Base-by-base conservation (phyloP, 2,329 filamentous ascomycete species). In the Alternaria dauci region DNA sequence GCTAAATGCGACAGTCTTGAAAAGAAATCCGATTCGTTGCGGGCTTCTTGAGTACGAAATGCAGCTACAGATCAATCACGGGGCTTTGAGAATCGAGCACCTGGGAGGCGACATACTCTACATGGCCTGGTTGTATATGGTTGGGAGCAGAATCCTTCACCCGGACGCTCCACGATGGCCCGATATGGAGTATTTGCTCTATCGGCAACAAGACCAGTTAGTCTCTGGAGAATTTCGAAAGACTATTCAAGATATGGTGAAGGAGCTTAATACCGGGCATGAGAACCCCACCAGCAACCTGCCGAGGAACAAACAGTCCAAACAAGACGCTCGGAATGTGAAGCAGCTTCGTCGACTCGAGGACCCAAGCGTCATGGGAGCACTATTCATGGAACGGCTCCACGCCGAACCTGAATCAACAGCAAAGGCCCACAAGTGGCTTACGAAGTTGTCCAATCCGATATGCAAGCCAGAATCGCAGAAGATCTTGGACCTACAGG, bases 391-490 rank as follows among this genome's bases (percentile, higher is more conserved):
- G 11, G 7, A 34, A 9, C 38, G 51, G 26, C 14, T 53, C 25
- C 9, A 32, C 12, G 18, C 28, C 11, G 38, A 43, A 18, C 16
- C 39, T 25, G 28, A 34, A 9, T 20, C 26, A 12, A 43, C 38
- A 30, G 18, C 16, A 16, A 28, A 53, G 18, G 38, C 51, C 7
- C 51, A 53, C 20, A 26, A 20, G 14, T 34, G 26, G 26, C n/a
- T 43, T n/a, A 30, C n/a, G 9, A 34, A 34, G 12, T 23, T 43
- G 42, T 38, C 42, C 14, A 53, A 32, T 38, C 30, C 43, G 26
- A 18, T 53, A 26, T 53, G 52, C 41, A 54, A 46, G 20, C 52
- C 41, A 11, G 20, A 46, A 36, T 54, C 30, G 12, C 28, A 46
- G 30, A 46, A 26, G 14, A 38, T 54, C 16, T 20, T 46, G 18